phyloP scores from a whole-genome alignment of 805 yeast genomes.

The Candida mattraensis region DNA sequence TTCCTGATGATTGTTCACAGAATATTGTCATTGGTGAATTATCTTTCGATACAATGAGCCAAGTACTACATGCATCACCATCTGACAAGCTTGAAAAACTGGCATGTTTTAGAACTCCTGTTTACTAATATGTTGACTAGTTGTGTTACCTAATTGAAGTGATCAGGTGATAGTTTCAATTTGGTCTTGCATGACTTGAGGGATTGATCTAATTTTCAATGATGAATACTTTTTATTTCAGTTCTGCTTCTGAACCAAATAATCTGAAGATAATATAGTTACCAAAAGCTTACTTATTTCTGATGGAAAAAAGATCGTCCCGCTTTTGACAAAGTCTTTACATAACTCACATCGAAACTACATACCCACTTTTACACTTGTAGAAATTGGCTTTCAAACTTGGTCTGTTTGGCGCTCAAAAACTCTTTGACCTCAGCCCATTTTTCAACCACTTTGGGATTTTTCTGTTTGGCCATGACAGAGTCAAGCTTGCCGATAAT shows the following conservation, averaged over 20 bases:
- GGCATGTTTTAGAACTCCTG: neutral
- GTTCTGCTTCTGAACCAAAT: slow-evolving; percentile 95
- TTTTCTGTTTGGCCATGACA: slow-evolving; percentile 41
- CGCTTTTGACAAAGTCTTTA: neutral
- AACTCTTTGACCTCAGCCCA: slow-evolving; percentile 44
- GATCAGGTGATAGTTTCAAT: slow-evolving; percentile 9
- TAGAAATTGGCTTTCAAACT: slow-evolving; percentile 28
- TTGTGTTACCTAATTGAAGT: slow-evolving; percentile 10
- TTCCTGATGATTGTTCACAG: slow-evolving; percentile 39
- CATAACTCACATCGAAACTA: slow-evolving; percentile 2
- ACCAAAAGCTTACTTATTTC: slow-evolving; percentile 56
- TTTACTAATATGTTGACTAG: slow-evolving; percentile 6
- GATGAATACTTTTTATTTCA: slow-evolving; percentile 71
- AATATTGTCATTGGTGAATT: slow-evolving; percentile 34
- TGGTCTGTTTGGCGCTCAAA: slow-evolving; percentile 40
- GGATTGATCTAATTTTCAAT: slow-evolving; percentile 32
- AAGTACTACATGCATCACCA: slow-evolving; percentile 97
- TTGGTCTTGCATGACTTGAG: slow-evolving; percentile 1
- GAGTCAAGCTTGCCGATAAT: slow-evolving; percentile 45
- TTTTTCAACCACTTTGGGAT: slow-evolving; percentile 40
- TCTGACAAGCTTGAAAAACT: slow-evolving; percentile 53
- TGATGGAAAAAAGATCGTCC: slow-evolving; percentile 12
- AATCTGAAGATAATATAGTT: slow-evolving; percentile 70
- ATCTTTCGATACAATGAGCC: slow-evolving; percentile 55
- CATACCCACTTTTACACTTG: slow-evolving; percentile 4